A percentile compares a stretch with the other conserved stretches of the same genome.
These are phyloP conservation scores for Starmerella vitae DNA, from an alignment of 805 yeast genomes.

Conservation along the genomic window DNA sequence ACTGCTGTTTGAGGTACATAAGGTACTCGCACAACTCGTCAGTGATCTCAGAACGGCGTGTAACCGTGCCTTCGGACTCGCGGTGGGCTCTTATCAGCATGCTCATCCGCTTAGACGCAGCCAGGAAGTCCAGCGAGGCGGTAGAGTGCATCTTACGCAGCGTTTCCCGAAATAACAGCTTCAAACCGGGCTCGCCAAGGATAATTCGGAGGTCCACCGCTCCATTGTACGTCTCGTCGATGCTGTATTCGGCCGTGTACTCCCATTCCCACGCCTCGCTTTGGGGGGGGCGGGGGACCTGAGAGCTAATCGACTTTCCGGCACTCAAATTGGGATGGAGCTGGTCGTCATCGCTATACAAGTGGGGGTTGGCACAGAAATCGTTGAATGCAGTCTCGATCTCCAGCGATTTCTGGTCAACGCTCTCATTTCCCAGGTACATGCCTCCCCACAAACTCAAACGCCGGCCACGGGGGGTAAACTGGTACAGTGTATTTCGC, in stretches of 20 bases:
- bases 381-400: neutral
- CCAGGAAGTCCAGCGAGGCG: constrained; percentile 12
- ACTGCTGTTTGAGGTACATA: neutral
- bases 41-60: neutral
- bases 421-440: neutral
- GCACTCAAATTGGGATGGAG: neutral
- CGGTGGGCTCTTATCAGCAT: constrained; percentile 1
- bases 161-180: constrained; percentile 11
- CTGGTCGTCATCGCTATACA: neutral
- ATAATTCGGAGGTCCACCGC: constrained; percentile 4
- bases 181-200: constrained; percentile 16
- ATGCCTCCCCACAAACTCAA: constrained; percentile 10
- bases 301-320: neutral
- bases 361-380: neutral
- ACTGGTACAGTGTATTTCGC: constrained; percentile 10
- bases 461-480: constrained; percentile 15
- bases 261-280: constrained; percentile 11
- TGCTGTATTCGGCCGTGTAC: neutral
- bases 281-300: neutral
- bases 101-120: constrained; percentile 1
- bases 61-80: constrained; percentile 3
- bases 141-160: constrained; percentile 6
- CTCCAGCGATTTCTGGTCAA: neutral
- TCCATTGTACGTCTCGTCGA: constrained; percentile 3
- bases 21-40: neutral